phyloP scores from a whole-genome alignment of 768 basidiomycete species.

The Pholiota microspora region DNA sequence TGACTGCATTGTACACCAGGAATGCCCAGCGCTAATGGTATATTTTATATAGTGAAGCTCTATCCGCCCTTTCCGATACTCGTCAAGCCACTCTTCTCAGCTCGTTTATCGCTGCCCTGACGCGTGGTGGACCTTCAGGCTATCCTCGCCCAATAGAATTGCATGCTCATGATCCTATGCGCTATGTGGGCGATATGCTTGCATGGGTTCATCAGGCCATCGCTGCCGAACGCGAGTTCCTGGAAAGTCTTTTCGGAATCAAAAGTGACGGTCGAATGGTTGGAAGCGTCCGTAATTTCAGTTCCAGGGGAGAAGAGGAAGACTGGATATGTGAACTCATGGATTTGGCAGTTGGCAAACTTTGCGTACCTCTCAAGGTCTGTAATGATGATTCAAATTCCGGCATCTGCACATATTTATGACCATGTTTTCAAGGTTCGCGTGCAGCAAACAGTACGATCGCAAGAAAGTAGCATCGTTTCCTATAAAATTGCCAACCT shows the following conservation, averaged over 20 bases:
- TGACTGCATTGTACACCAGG: conserved; percentile 14
- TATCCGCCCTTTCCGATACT: conserved; percentile 73
- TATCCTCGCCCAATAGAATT: conserved; percentile 92
- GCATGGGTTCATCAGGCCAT: conserved; percentile 98
- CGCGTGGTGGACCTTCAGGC: conserved; percentile 82
- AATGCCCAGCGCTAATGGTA: conserved; percentile 4
- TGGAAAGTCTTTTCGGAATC: conserved; percentile 83
- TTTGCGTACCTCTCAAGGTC: conserved; percentile 90
- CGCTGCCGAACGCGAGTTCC: conserved; percentile 91
- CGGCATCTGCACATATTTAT: background rate
- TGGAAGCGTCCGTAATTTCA: conserved; percentile 59
- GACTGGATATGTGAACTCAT: conserved; percentile 78
- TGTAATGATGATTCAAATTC: conserved; percentile 3
- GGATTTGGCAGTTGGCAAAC: conserved; percentile 77
- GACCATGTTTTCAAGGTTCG: conserved; percentile 51
- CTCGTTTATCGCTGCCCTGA: conserved; percentile 85
- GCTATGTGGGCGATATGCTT: conserved; percentile 98
- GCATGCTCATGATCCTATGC: conserved; percentile 95
- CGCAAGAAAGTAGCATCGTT: conserved; percentile 90
- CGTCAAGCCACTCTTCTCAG: conserved; percentile 78
- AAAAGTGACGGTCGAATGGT: conserved; percentile 71
- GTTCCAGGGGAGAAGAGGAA: conserved; percentile 59
- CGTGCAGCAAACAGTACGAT: conserved; percentile 90
- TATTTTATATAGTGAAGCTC: conserved; percentile 50
- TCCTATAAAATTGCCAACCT: conserved; percentile 93